phyloP scores from a whole-genome alignment of 2,329 filamentous ascomycete species.

The Neonectria ditissima region DNA sequence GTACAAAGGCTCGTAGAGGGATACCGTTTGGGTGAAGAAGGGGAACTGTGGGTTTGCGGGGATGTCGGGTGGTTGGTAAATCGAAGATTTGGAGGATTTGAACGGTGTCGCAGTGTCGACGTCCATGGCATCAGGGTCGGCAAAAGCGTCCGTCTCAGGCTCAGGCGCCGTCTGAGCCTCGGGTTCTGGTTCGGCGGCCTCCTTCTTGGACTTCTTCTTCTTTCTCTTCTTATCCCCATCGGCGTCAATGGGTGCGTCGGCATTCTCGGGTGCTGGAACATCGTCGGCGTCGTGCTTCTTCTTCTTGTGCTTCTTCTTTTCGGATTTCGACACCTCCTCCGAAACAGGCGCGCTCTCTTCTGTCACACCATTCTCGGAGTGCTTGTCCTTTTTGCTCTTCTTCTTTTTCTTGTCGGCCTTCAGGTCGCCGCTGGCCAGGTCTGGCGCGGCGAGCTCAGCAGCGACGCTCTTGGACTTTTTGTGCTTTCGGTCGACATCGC shows the following conservation, averaged over 20 bases:
- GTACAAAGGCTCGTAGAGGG: conserved; percentile 82
- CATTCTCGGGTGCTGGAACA: conserved; percentile 27
- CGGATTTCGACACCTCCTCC: conserved; percentile 34
- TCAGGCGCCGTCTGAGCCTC: conserved; percentile 17
- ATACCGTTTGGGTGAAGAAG: conserved; percentile 82
- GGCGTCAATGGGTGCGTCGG: conserved; percentile 17
- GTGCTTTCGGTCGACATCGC: conserved; percentile 58
- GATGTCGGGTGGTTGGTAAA: conserved; percentile 54
- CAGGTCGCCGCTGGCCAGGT: conserved; percentile 47
- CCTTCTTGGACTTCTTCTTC: conserved; percentile 49
- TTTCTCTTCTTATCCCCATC: conserved; percentile 48
- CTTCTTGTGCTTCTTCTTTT: conserved; percentile 48
- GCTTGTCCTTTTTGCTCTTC: conserved; percentile 47
- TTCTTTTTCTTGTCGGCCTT: conserved; percentile 49
- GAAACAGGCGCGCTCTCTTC: conserved; percentile 25
- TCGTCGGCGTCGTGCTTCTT: conserved; percentile 45
- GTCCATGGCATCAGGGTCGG: conserved; percentile 54
- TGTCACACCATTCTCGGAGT: conserved; percentile 27
- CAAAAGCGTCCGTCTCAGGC: conserved; percentile 29
- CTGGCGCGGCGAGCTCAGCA: conserved; percentile 39
- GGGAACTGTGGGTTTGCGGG: conserved; percentile 67
- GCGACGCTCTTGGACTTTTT: conserved; percentile 64
- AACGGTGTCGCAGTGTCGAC: conserved; percentile 50
- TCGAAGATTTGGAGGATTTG: conserved; percentile 46
- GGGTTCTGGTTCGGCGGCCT: conserved; percentile 43